Base-by-base conservation (phyloP, 208 protist species). In the Acanthamoeba lenticulata region DNA sequence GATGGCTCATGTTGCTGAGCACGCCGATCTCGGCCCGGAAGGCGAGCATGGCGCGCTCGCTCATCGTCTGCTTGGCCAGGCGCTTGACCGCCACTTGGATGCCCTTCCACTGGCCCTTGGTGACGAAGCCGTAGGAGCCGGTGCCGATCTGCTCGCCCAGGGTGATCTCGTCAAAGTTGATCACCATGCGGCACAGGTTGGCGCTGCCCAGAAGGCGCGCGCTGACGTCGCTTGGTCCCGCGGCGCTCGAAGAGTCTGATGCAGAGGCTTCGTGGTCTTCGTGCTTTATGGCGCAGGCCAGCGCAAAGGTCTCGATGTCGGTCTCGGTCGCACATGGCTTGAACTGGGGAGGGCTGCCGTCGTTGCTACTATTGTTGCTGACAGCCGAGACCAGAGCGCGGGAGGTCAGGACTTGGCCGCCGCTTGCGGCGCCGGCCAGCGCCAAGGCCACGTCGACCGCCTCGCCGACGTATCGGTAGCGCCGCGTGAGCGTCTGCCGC, bases 11-110 rank as follows among this genome's bases (percentile, higher is more conserved):
- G n/a, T 74, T 6, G n/a, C 32, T 9, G 19, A 74, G 65, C n/a
- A 42, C 21, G 65, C n/a, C 9, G 65, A 94, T 7, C 65, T 74
- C 65, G 36, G 65, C 65, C 15, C 27, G 29, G 36, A 74, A 74
- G n/a, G 29, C 65, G 65, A 74, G 65, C 65, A 74, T 7, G 27
- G 13, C 32, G 32, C 36, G 65, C 65, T 74, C 65, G 97, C 96
- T 92, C 24, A 55, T 24, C 92, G 49, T 45, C 95, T 93, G 79
- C 94, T 94, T 55, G 47, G 34, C 65, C 3, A 74, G 38, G 36
- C 65, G 65, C 65, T 74, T 74, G 32, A 74, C 27, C 9, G 65
- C 45, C 13, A 74, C 65, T 3, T 17, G 27, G 15, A 27, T 40
- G 65, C 65, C 65, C 65, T 74, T 74, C 65, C 65, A 74, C 65